A percentile compares a stretch with the other conserved stretches of the same genome.
Conservation (phyloP, 2,329 filamentous ascomycete genomes). For the Claviceps citrina region DNA sequence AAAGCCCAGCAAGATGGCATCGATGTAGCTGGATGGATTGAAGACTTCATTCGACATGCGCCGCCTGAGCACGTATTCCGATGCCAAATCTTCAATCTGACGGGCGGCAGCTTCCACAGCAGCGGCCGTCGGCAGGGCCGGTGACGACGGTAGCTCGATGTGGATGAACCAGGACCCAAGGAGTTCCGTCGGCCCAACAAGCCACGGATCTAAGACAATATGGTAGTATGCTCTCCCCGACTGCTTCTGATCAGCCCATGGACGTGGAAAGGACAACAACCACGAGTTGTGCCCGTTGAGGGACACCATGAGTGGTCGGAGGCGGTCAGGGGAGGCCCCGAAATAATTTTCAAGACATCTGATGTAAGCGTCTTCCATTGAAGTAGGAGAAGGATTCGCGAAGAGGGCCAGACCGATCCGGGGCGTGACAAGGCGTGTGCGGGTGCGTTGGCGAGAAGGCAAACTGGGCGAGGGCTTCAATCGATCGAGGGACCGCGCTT, state of each 20-base stretch:
- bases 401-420: background rate
- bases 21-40: slow-evolving; percentile 7
- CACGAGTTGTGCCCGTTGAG: slow-evolving; percentile 22
- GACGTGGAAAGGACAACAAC: slow-evolving; percentile 19
- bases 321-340: slow-evolving; percentile 5
- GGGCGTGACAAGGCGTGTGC: background rate
- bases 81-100: slow-evolving; percentile 7
- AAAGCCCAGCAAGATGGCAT: slow-evolving; percentile 6
- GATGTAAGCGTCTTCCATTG: slow-evolving; percentile 7
- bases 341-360: slow-evolving; percentile 9
- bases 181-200: slow-evolving; percentile 12
- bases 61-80: slow-evolving; percentile 4
- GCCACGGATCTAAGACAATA: slow-evolving; percentile 20
- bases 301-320: slow-evolving; percentile 16
- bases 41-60: slow-evolving; percentile 8
- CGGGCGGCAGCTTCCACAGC: slow-evolving; percentile 6
- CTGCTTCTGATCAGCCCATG: slow-evolving; percentile 9
- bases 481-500: too few species aligned
- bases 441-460: background rate
- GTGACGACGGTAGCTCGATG: slow-evolving; percentile 7
- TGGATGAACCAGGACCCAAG: slow-evolving; percentile 11
- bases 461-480: background rate
- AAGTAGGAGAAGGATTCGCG: background rate
- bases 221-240: slow-evolving; percentile 16
- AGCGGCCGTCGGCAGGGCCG: slow-evolving; percentile 5